Evolutionary conservation across 2,329 filamentous ascomycete genomes (phyloP).

Genomic region (Aureobasidium sp.): DNA sequence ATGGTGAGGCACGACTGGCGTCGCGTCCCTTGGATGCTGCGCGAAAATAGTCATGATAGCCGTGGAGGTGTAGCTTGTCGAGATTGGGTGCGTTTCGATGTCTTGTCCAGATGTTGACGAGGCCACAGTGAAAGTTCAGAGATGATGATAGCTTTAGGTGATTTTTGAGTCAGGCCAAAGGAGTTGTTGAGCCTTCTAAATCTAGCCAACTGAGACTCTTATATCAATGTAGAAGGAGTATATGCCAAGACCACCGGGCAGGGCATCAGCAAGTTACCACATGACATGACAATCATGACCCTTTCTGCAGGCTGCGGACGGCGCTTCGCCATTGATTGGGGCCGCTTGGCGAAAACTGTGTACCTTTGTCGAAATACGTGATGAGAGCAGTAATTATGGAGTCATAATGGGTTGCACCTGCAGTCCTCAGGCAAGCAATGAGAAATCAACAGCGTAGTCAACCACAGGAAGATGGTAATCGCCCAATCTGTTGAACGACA

Average conservation of each 20-base stretch:
- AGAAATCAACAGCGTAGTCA: background rate
- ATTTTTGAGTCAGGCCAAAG: background rate
- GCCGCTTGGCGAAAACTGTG: background rate
- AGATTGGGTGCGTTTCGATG: background rate
- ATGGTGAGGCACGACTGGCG: background rate
- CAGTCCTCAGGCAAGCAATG: background rate
- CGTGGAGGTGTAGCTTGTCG: background rate
- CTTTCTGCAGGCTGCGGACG: background rate
- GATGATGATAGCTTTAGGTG: background rate
- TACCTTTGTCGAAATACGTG: background rate
- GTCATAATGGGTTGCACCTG: background rate
- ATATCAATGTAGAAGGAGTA: too few relatives aligned
- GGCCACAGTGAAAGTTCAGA: background rate
- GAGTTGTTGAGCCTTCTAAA: background rate
- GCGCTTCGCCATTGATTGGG: background rate
- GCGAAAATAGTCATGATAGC: constrained; percentile 2
- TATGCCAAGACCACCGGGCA: background rate
- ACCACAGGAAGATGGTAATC: background rate
- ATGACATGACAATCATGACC: background rate
- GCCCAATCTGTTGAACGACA: background rate
- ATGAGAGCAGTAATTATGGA: background rate
- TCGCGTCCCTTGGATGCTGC: background rate
- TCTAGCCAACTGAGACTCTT: too few relatives aligned
- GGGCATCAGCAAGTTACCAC: background rate
- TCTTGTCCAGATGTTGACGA: background rate